phyloP scores from a whole-genome alignment of 805 yeast genomes.

The Millerozyma miso region DNA sequence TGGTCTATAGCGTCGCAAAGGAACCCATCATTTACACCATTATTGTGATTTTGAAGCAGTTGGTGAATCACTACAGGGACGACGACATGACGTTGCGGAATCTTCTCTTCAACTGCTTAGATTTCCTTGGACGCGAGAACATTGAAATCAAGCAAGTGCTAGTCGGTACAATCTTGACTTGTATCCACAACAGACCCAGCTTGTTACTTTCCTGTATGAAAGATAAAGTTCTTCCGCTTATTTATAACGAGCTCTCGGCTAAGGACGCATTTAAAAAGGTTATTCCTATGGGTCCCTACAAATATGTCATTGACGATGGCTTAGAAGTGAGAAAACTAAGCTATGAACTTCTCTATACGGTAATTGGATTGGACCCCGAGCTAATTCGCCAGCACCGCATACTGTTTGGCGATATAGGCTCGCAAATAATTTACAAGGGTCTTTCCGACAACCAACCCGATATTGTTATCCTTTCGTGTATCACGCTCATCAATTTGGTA shows the following conservation, averaged over 20 bases:
- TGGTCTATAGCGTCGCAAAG: conserved; percentile 10
- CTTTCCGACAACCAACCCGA: conserved; percentile 61
- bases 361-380: conserved; percentile 30
- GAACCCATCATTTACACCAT: conserved; percentile 21
- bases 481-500: conserved; percentile 35
- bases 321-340: conserved; percentile 67
- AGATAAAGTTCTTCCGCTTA: conserved; percentile 40
- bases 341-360: conserved; percentile 63
- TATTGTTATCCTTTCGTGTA: conserved; percentile 49
- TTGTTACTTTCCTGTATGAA: conserved; percentile 44
- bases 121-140: conserved; percentile 26
- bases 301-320: conserved; percentile 76
- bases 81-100: conserved; percentile 9
- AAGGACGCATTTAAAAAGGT: conserved; percentile 55
- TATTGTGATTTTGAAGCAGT: conserved; percentile 31
- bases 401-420: conserved; percentile 31
- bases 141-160: conserved; percentile 59
- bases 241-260: conserved; percentile 52
- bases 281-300: conserved; percentile 84
- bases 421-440: conserved; percentile 44
- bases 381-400: conserved; percentile 17
- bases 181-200: conserved; percentile 52
- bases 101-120: conserved; percentile 14
- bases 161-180: conserved; percentile 54
- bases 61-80: conserved; percentile 16